A percentile compares a stretch with the other conserved stretches of the same genome.
phyloP scores from a whole-genome alignment of 352 stramenopile genomes.

The Phytopythium delawarense region DNA sequence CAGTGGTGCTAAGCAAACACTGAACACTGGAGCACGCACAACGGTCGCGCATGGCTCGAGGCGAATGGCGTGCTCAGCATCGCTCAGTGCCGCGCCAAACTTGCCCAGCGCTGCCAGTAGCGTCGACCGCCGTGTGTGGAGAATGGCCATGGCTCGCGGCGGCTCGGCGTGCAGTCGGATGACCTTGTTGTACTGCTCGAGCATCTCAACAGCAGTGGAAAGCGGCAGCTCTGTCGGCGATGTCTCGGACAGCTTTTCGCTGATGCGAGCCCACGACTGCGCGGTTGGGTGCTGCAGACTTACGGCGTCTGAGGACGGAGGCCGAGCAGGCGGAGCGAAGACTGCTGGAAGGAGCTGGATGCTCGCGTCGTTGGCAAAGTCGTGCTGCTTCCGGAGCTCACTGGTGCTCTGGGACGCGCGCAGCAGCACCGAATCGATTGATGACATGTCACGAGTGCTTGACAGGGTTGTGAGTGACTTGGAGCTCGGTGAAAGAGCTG shows the following conservation, averaged over 20 bases:
- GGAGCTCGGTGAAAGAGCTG: not conserved
- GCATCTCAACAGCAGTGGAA: constrained; percentile 32
- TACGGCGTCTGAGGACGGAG: not conserved
- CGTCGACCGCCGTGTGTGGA: constrained; percentile 57
- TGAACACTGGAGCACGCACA: constrained; percentile 18
- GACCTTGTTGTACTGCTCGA: constrained; percentile 66
- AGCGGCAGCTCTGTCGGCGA: constrained; percentile 16
- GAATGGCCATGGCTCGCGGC: constrained; percentile 46
- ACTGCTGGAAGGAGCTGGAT: constrained; percentile 17
- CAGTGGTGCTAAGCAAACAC: not conserved
- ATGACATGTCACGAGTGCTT: not conserved
- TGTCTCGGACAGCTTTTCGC: not conserved
- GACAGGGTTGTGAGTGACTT: constrained; percentile 14
- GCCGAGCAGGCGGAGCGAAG: not conserved
- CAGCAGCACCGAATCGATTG: constrained; percentile 24
- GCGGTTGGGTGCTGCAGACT: not conserved
- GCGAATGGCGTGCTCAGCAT: constrained; percentile 48
- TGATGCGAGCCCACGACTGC: constrained; percentile 1
- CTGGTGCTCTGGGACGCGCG: constrained; percentile 30
- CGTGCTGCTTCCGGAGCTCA: constrained; percentile 21
- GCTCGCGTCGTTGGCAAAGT: constrained; percentile 20
- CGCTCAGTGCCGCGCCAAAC: constrained; percentile 37
- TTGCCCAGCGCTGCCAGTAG: constrained; percentile 47
- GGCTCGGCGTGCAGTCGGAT: constrained; percentile 46
- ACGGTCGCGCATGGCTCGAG: constrained; percentile 48